Evolutionary conservation across 305 asterid species (phyloP), one percentile per base, ranked within the genome.

Genomic region (Euphrasia arctica): DNA sequence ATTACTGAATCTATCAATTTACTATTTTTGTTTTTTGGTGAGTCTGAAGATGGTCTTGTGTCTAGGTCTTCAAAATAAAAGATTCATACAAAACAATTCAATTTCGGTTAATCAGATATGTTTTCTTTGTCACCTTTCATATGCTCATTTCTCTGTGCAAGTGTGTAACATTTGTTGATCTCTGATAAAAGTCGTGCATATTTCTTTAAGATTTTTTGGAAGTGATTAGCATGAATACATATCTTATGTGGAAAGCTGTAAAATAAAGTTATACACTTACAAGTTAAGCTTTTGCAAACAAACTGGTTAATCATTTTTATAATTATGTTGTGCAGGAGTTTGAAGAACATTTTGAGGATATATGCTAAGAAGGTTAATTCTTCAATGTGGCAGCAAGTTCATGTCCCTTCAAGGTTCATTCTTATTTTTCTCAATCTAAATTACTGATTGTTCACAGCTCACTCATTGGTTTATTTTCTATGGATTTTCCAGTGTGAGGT

Each of bases 311-410:
- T 11, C 51, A 65, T 34, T 60, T 42, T 50, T 55, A 36, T 29
- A 29, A 50, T 60, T 63, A 63, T 58, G 55, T 67, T 45, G 14
- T 58, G 72, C 94, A 93, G 98, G 88, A 88, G 95, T 65, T 77
- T 93, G 82, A 93, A 88, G 76, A 93, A 93, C 80, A 93, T 93
- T 61, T 55, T 90, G 80, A 87, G 96, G 80, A 80, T 90, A 73
- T 87, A 87, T 59, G 82, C 85, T 59, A 93, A 93, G 84, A 93
- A 87, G 91, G 91, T 86, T 70, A 90, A 90, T 67, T 75, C 79
- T 81, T 76, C 85, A 15, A 75, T 74, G 62, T 93, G 98, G 98
- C 94, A 85, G 78, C 96, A 76, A 80, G 76, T 93, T 56, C 82
- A 80, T 45, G 77, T 93, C 32, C 98, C 98, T 42, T 84, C 95